Percentiles rank a stretch among this genome's conserved stretches.
These are phyloP conservation scores for Kodamaea neixiangensis DNA, from an alignment of 805 yeast genomes.

Conservation along the genomic window DNA sequence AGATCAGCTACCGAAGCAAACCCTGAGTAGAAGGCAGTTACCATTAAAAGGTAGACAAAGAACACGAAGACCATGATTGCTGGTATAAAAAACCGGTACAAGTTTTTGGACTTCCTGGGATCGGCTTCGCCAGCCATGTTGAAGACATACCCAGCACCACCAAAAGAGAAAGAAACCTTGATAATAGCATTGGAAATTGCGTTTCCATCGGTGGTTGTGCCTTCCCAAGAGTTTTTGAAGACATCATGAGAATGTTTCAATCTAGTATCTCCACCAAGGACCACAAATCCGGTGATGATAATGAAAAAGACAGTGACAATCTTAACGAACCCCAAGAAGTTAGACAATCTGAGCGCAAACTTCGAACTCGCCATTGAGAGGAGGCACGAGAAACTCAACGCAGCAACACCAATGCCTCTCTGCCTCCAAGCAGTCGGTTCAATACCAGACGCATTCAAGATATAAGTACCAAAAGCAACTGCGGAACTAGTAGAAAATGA, in stretches of 20 bases:
- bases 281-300: constrained; percentile 36
- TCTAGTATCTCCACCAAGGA: constrained; percentile 36
- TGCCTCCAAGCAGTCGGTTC: constrained; percentile 33
- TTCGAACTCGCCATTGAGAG: constrained; percentile 28
- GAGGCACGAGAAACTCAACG: constrained; percentile 25
- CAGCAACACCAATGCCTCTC: constrained; percentile 38
- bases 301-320: constrained; percentile 36
- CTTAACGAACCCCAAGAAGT: constrained; percentile 38
- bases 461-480: constrained; percentile 37
- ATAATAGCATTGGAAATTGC: constrained; percentile 46
- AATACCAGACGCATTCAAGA: constrained; percentile 33
- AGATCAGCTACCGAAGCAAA: constrained; percentile 18
- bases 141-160: constrained; percentile 43
- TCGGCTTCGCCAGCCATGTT: constrained; percentile 34
- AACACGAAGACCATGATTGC: constrained; percentile 31
- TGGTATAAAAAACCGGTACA: constrained; percentile 31
- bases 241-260: constrained; percentile 31
- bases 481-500: constrained; percentile 39
- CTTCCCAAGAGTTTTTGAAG: constrained; percentile 39
- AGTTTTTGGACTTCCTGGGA: constrained; percentile 26
- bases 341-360: constrained; percentile 30
- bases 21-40: constrained; percentile 38
- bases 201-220: constrained; percentile 45
- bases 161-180: constrained; percentile 44
- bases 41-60: constrained; percentile 30